Percentiles rank a stretch among this genome's conserved stretches.
Conservation (phyloP, 1,139 yeast species). For the Casaregolazyma suthepensis region DNA sequence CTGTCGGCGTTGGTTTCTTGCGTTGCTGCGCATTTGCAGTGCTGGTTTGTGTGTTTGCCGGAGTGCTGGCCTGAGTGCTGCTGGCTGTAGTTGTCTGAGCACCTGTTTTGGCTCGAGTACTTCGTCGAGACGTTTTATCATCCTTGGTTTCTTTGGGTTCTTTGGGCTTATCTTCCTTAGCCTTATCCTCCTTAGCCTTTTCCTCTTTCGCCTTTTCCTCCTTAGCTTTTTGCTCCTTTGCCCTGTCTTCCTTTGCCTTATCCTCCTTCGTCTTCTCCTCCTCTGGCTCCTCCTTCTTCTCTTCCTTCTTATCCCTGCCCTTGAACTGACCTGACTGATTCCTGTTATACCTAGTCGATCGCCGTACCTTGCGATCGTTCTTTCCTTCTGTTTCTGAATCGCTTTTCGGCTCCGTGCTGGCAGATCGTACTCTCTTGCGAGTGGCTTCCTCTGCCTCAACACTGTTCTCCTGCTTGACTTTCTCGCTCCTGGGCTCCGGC, state of each 20-base stretch:
- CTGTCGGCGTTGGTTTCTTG: not conserved
- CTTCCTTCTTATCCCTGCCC: constrained; percentile 11
- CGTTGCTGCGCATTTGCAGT: not conserved
- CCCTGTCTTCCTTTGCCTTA: constrained; percentile 15
- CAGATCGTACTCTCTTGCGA: constrained; percentile 13
- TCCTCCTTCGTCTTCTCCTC: constrained; percentile 15
- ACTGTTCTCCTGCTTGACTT: constrained; percentile 8
- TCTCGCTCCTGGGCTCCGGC: constrained; percentile 4
- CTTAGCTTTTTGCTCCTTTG: constrained; percentile 1
- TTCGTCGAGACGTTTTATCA: not conserved
- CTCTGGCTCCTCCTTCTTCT: constrained; percentile 14
- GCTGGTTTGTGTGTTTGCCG: not conserved
- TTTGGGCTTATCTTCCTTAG: constrained; percentile 19
- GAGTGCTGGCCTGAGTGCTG: not conserved
- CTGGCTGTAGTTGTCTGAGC: not conserved
- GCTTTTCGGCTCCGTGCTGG: constrained; percentile 13
- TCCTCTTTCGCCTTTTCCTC: constrained; percentile 10
- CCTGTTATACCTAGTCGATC: constrained; percentile 5
- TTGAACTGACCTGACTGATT: not conserved
- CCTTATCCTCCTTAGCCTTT: constrained; percentile 18
- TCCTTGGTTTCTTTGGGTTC: not conserved
- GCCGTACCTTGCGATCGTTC: constrained; percentile 7
- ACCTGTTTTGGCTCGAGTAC: not conserved
- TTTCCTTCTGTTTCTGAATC: constrained; percentile 1
- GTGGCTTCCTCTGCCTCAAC: constrained; percentile 12